Base-by-base conservation (phyloP, 2,329 filamentous ascomycete genomes). In the Diaporthe vexans region DNA sequence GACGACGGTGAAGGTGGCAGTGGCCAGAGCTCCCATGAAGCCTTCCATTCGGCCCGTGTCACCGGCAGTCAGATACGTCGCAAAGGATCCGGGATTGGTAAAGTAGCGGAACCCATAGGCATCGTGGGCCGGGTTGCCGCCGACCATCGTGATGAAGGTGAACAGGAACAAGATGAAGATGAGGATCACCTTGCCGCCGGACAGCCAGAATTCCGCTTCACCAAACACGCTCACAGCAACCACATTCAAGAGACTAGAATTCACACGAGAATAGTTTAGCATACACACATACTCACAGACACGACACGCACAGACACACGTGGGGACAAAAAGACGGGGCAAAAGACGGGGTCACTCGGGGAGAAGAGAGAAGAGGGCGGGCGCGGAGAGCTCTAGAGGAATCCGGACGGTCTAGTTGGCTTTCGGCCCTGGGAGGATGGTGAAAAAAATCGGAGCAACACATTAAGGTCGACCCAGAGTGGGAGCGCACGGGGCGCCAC, bases 71-170 rank as follows among this genome's bases (percentile, higher is more conserved):
- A 92, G 88, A 75, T 90, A 86, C 76, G 91, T 88, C n/a, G 88
- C 88, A 78, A 93, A 93, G 1, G 91, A 84, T 9, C 92, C 92
- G 0, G 90, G 90, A 9, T 86, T 78, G 17, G 86, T 87, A 92
- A 91, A 94, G 79, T 92, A 91, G n/a, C 92, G 87, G 80, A 95
- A 95, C 21, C 93, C 93, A 79, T 91, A 94, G 4, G 90, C 86
- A 78, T 94, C 92, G 63, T 90, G 85, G 10, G 91, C 81, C 0
- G 94, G 94, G 77, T 95, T 95, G 40, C 93, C 94, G 43, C 94
- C 94, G 11, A 94, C 85, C 92, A 95, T 95, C 65, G 91, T 92
- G 77, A 96, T 87, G 80, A 96, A 93, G 17, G 94, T 95, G 83
- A 93, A 95, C 79, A 87, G 83, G 81, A 94, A 92, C 71, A 94